Percentiles rank a stretch among this genome's conserved stretches.
phyloP scores from a whole-genome alignment of 2,329 filamentous ascomycete genomes.

The Thielaviopsis punctulata region DNA sequence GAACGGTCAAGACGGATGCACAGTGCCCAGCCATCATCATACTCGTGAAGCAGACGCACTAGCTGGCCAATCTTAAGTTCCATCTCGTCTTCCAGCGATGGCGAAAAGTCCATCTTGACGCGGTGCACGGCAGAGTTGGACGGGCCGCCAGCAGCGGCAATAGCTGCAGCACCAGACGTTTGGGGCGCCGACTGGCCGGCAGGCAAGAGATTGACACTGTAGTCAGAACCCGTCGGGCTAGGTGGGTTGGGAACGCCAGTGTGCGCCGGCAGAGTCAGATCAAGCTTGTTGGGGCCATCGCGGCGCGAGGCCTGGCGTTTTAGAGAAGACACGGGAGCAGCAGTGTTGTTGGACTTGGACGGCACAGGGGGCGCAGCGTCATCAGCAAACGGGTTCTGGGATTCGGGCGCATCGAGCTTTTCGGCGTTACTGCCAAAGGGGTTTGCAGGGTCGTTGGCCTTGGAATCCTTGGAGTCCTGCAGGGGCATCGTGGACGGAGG shows the following conservation, averaged over 20 bases:
- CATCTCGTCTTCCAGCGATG: constrained; percentile 83
- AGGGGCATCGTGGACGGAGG: constrained; percentile 4
- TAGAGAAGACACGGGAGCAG: constrained; percentile 16
- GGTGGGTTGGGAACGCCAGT: constrained; percentile 23
- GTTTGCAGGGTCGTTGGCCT: constrained; percentile 40
- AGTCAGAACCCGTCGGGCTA: constrained; percentile 47
- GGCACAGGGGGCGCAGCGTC: constrained; percentile 34
- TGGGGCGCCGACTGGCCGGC: constrained; percentile 28
- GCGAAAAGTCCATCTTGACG: constrained; percentile 85
- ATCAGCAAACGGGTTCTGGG: constrained; percentile 45
- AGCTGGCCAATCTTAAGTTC: constrained; percentile 65
- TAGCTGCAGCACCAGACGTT: constrained; percentile 38
- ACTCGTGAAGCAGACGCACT: constrained; percentile 81
- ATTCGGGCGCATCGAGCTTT: constrained; percentile 16
- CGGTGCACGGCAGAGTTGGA: constrained; percentile 57
- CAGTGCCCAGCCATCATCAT: constrained; percentile 96
- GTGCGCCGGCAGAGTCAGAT: constrained; percentile 32
- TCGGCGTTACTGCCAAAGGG: constrained; percentile 50
- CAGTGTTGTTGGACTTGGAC: constrained; percentile 18
- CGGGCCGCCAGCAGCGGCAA: constrained; percentile 45
- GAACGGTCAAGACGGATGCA: constrained; percentile 82
- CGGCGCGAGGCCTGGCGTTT: constrained; percentile 40
- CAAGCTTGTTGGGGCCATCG: constrained; percentile 31
- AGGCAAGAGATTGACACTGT: constrained; percentile 37
- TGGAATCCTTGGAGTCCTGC: constrained; percentile 10